Percentiles rank a stretch among this genome's conserved stretches.
phyloP scores from a whole-genome alignment of 176 grass and related monocot genomes.

The Raddia guianensis region DNA sequence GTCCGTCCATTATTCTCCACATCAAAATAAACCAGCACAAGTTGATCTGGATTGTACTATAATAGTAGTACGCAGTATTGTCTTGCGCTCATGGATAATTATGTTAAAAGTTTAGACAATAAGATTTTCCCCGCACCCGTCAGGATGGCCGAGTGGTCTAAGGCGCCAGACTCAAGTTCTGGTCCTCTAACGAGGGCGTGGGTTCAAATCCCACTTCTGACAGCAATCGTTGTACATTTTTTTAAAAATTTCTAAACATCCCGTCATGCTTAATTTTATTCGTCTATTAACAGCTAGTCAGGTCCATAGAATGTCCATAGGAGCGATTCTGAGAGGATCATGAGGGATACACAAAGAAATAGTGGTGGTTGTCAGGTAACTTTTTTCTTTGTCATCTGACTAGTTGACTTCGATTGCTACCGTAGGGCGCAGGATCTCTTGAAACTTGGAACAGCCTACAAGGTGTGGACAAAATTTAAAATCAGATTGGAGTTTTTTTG shows the following conservation, averaged over 20 bases:
- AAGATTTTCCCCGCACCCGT: not conserved
- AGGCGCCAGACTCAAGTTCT: conserved; percentile 99
- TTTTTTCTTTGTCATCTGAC: conserved; percentile 11
- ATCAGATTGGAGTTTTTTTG: not conserved
- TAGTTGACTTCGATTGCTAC: conserved; percentile 9
- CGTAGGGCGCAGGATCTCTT: not conserved
- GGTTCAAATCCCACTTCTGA: conserved; percentile 91
- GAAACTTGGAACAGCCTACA: conserved; percentile 9
- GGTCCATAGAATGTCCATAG: too few relatives aligned
- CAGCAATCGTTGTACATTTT: too few relatives aligned
- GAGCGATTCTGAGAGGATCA: conserved; percentile 86
- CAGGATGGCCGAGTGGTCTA: conserved; percentile 99
- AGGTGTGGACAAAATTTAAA: conserved; percentile 14
- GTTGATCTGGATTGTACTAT: too few relatives aligned
- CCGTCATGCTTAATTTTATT: too few relatives aligned
- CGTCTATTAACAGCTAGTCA: too few relatives aligned
- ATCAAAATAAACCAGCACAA: too few relatives aligned
- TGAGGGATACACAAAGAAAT: conserved; percentile 79
- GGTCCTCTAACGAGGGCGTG: conserved; percentile 91
- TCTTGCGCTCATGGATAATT: too few relatives aligned
- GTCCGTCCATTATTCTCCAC: too few relatives aligned
- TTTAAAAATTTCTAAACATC: too few relatives aligned
- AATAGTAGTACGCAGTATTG: too few relatives aligned
- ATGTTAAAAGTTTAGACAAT: too few relatives aligned
- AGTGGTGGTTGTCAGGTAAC: conserved; percentile 80